phyloP scores from a whole-genome alignment of 495 filamentous ascomycete genomes.

The Neurospora tetrasperma region DNA sequence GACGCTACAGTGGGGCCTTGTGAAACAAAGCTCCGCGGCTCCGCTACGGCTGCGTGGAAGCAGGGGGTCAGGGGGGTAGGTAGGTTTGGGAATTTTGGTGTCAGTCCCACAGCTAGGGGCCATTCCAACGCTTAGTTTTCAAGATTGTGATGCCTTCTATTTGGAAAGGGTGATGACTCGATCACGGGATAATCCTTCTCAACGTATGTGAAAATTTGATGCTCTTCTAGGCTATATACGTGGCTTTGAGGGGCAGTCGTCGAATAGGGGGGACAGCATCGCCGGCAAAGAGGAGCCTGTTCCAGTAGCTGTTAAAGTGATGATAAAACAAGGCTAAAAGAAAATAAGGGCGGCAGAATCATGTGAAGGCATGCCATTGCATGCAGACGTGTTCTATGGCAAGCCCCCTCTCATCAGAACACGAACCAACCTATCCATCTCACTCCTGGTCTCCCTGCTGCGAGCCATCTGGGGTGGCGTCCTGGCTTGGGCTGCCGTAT shows the following conservation, averaged over 20 bases:
- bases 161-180: background rate
- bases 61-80: background rate
- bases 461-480: background rate
- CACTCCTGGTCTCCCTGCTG: background rate
- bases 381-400: background rate
- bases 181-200: background rate
- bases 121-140: too few relatives aligned
- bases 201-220: background rate
- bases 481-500: slow-evolving; percentile 2
- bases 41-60: background rate
- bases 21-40: background rate
- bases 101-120: background rate
- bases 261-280: background rate
- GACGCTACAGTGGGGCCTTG: background rate
- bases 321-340: background rate
- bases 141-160: background rate
- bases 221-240: background rate
- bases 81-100: background rate
- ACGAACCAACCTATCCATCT: background rate
- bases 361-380: background rate
- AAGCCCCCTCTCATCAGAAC: background rate
- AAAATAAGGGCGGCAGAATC: background rate
- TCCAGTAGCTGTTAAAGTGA: background rate
- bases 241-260: background rate
- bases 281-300: background rate